Evolutionary conservation across 2,329 filamentous ascomycete species (phyloP), one percentile per base, ranked within the genome.

Genomic region (Penicillium janthinellum): DNA sequence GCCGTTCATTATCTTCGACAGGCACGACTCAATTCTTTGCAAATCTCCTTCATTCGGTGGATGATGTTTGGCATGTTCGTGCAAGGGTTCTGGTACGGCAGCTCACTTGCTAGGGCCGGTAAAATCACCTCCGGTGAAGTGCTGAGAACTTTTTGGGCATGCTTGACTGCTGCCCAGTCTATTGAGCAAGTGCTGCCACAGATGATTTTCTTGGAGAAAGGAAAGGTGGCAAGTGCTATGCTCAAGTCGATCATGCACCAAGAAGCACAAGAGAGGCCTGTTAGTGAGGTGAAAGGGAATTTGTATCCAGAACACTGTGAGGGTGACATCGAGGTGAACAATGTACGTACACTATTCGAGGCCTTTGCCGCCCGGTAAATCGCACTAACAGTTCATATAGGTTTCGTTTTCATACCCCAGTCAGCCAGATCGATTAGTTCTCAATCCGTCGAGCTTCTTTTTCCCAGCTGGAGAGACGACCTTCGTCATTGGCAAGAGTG

Each of bases 61-160:
- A 87, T 92, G 79, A 87, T 89, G 34, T 84, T 92, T 3, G 82
- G 82, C 1, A 87, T 97, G 72, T 97, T 98, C 65, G 88, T 96
- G 0, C 84, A 92, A 58, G 93, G 92, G 0, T 97, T 98, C 70
- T 96, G 91, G 86, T 96, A 93, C 67, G 93, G 92, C 0, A 84
- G 89, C 31, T 79, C 85, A 1, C 82, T 96, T 1, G 87, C 95
- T 10, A 79, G 82, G 10, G 76, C 83, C 1, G 86, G 86, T 1
- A 73, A 81, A 0, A 77, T 86, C 12, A 81, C 79, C 11, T 79
- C 91, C 0, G 90, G 88, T 0, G 81, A 88, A 57, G 85, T 96
- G 3, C 75, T 97, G 47, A 95, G 91, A 0, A 90, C 92, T 0
- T 97, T 98, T 65, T 96, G 95, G 79, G 86, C 90, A 4, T 90